Percentiles rank a stretch among this genome's conserved stretches.
phyloP scores from a whole-genome alignment of 306 rosid genomes.

The Quercus cerris region DNA sequence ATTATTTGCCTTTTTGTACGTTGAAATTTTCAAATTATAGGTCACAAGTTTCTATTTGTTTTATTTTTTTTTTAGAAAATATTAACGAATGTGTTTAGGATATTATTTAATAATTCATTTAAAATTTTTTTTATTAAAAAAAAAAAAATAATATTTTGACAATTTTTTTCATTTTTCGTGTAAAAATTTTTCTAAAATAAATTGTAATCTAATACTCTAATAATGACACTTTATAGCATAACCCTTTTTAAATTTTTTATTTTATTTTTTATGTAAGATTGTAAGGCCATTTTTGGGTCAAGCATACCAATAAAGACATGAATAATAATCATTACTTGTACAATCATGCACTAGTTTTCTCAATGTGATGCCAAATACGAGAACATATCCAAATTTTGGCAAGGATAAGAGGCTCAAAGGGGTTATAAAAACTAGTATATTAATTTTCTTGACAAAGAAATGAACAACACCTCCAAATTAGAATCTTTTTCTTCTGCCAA shows the following conservation, averaged over 20 bases:
- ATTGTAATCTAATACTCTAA: rapidly evolving
- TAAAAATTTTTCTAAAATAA: rapidly evolving
- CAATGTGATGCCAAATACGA: neutral
- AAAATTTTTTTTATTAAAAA: no score
- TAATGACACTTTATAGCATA: no score
- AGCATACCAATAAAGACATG: neutral
- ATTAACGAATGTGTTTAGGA: rapidly evolving
- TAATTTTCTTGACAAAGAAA: neutral
- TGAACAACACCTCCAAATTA: neutral
- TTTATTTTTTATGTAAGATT: neutral
- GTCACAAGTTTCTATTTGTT: neutral
- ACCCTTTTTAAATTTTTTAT: no score
- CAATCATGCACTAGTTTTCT: neutral
- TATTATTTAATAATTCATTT: no score
- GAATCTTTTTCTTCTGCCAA: neutral
- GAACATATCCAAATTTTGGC: neutral
- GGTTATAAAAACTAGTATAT: neutral
- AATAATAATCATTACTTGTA: neutral
- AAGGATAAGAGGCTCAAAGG: neutral
- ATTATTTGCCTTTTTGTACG: neutral
- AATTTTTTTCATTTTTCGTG: no score
- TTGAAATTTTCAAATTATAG: no score
- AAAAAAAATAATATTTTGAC: no score
- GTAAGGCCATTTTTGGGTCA: neutral
- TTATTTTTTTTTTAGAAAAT: neutral